A percentile compares a stretch with the other conserved stretches of the same genome.
These are phyloP conservation scores for Cylindricascospora bacillispora DNA, from an alignment of 1,139 yeast species.

Conservation along the genomic window DNA sequence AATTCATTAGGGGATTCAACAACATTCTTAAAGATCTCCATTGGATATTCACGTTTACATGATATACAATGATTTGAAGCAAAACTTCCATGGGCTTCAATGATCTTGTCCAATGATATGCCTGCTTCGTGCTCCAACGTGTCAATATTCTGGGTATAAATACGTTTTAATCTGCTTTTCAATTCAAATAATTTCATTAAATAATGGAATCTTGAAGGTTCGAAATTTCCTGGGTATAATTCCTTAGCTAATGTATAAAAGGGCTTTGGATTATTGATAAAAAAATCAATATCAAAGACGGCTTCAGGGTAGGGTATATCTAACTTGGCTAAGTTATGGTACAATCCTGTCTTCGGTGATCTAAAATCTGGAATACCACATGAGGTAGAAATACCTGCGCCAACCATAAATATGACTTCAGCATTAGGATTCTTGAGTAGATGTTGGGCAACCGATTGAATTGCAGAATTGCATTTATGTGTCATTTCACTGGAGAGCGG, in stretches of 20 bases:
- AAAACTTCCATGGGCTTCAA: constrained; percentile 95
- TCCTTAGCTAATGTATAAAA: constrained; percentile 77
- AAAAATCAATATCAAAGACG: constrained; percentile 80
- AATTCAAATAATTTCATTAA: constrained; percentile 57
- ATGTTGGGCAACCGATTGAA: constrained; percentile 14
- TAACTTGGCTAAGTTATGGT: constrained; percentile 62
- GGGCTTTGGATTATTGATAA: constrained; percentile 62
- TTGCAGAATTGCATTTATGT: too few relatives aligned
- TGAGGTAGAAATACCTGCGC: constrained; percentile 88
- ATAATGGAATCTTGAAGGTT: constrained; percentile 72
- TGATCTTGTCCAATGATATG: constrained; percentile 44
- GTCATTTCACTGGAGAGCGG: too few relatives aligned
- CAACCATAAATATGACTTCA: constrained; percentile 37
- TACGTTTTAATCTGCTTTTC: constrained; percentile 45
- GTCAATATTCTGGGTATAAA: constrained; percentile 88
- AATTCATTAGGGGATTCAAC: constrained; percentile 22
- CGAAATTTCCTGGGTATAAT: constrained; percentile 74
- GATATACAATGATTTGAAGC: constrained; percentile 73
- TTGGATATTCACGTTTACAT: constrained; percentile 46
- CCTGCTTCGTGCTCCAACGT: constrained; percentile 85
- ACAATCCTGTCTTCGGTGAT: constrained; percentile 82
- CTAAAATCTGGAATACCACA: constrained; percentile 95
- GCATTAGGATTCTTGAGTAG: constrained; percentile 16
- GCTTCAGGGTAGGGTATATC: constrained; percentile 89
- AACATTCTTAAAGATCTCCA: constrained; percentile 35